Evolutionary conservation across 331 rosid genomes (phyloP).

Genomic region (Malus hybrid): DNA sequence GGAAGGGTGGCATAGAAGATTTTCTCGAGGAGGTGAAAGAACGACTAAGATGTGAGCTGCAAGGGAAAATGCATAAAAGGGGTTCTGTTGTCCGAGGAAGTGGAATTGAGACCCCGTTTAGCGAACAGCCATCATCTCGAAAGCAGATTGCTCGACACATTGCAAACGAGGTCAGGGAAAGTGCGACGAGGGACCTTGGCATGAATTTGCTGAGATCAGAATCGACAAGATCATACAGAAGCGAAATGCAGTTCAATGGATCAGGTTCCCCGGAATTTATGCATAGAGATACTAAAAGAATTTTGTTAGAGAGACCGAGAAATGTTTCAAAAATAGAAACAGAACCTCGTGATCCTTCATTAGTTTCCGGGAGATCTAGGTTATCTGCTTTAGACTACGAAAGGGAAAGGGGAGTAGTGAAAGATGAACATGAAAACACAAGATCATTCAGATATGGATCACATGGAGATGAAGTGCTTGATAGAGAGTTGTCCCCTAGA

Average conservation of each 20-base stretch:
- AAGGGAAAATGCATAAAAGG: conserved; percentile 53
- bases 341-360: conserved; percentile 24
- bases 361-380: conserved; percentile 30
- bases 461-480: conserved; percentile 36
- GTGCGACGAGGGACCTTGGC: conserved; percentile 56
- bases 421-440: conserved; percentile 47
- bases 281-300: conserved; percentile 63
- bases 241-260: conserved; percentile 51
- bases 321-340: conserved; percentile 46
- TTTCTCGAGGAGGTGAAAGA: conserved; percentile 95
- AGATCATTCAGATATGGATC: conserved; percentile 78
- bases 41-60: conserved; percentile 68
- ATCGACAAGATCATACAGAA: conserved; percentile 63
- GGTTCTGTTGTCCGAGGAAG: conserved; percentile 65
- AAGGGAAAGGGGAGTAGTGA: conserved; percentile 43
- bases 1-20: conserved; percentile 71
- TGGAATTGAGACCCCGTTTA: conserved; percentile 74
- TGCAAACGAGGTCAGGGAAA: conserved; percentile 69
- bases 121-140: conserved; percentile 66
- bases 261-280: conserved; percentile 57
- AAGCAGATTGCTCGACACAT: conserved; percentile 68
- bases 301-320: conserved; percentile 61
- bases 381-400: conserved; percentile 39
- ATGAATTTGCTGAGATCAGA: conserved; percentile 51
- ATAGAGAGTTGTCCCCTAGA: conserved; percentile 66